phyloP scores from a whole-genome alignment of 805 yeast genomes.

The Torulaspora franciscae region DNA sequence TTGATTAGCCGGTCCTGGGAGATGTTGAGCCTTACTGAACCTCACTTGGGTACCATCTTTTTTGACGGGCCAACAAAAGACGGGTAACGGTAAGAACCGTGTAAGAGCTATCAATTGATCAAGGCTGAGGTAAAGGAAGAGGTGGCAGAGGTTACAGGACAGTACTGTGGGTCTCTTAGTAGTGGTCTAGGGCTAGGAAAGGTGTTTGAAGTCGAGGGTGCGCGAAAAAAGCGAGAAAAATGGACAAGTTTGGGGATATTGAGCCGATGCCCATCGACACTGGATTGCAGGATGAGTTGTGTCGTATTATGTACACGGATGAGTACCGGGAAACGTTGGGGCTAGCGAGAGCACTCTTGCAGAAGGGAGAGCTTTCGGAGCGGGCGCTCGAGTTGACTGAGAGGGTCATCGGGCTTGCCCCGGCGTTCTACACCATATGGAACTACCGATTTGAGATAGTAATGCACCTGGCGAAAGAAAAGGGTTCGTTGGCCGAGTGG shows the following conservation, averaged over 20 bases:
- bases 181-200: neutral
- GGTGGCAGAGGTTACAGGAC: neutral
- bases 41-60: neutral
- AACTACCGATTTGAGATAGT: constrained; percentile 56
- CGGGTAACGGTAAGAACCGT: neutral
- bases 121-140: neutral
- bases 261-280: constrained; percentile 42
- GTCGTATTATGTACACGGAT: constrained; percentile 65
- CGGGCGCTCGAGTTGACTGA: constrained; percentile 68
- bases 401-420: constrained; percentile 57
- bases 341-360: constrained; percentile 54
- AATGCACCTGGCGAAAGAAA: constrained; percentile 32
- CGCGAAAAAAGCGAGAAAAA: constrained; percentile 13
- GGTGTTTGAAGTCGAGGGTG: neutral
- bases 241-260: constrained; percentile 41
- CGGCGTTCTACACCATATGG: constrained; percentile 95
- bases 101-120: neutral
- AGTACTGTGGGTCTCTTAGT: neutral
- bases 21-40: neutral
- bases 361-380: constrained; percentile 54
- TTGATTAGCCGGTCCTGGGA: neutral
- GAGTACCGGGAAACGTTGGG: constrained; percentile 65
- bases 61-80: neutral
- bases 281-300: constrained; percentile 41
- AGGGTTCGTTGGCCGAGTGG: neutral